Conservation (phyloP, 495 filamentous ascomycete genomes). For the Daldinia decipiens region DNA sequence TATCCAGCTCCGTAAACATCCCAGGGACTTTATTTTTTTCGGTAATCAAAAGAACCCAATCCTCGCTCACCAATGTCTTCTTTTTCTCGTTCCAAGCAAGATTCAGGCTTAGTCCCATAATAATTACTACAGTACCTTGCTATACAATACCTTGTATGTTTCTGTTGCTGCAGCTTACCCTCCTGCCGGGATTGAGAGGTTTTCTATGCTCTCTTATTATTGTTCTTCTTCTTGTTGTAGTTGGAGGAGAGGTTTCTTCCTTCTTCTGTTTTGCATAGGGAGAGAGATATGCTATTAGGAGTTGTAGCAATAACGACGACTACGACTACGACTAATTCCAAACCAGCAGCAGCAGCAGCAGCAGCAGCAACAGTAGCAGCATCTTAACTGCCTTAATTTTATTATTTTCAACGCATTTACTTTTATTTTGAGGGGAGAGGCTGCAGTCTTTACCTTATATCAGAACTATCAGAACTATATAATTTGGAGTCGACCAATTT, state of each 20-base stretch:
- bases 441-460: conserved; percentile 12
- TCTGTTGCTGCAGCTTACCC: conserved; percentile 38
- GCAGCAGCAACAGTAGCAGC: neutral
- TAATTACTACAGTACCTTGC: conserved; percentile 30
- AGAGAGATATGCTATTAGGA: conserved; percentile 26
- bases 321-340: conserved; percentile 10
- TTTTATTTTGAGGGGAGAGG: conserved; percentile 3
- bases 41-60: conserved; percentile 37
- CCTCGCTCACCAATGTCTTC: conserved; percentile 42
- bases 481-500: conserved; percentile 21
- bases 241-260: conserved; percentile 13
- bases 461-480: conserved; percentile 15
- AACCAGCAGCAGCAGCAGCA: conserved; percentile 1
- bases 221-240: conserved; percentile 13
- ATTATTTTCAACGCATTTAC: neutral
- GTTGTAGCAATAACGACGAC: conserved; percentile 26
- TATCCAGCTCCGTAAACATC: conserved; percentile 46
- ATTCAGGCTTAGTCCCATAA: conserved; percentile 42
- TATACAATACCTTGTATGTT: conserved; percentile 40
- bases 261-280: conserved; percentile 16
- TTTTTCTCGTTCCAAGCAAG: conserved; percentile 24
- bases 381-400: conserved; percentile 18
- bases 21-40: conserved; percentile 36
- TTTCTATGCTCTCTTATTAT: conserved; percentile 26
- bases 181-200: conserved; percentile 24